A percentile compares a stretch with the other conserved stretches of the same genome.
Evolutionary conservation across 306 rosid species (phyloP).

Genomic region (Fragaria nilgerrensis): DNA sequence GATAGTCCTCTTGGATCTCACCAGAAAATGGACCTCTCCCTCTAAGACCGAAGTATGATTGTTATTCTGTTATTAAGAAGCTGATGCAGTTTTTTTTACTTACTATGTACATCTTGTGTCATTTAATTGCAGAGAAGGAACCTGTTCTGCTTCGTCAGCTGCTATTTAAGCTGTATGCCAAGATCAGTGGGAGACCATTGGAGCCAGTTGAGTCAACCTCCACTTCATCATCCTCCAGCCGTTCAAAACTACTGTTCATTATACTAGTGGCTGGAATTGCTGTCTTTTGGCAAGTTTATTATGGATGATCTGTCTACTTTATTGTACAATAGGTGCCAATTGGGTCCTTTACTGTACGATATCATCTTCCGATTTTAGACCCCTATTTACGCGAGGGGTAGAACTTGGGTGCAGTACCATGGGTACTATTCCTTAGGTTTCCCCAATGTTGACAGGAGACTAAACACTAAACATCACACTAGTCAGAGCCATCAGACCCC

Average conservation of each 20-base stretch:
- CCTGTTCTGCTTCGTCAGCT: conserved; percentile 27
- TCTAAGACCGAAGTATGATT: neutral
- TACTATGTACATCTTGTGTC: conserved; percentile 22
- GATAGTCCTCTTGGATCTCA: no score
- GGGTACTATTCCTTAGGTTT: neutral
- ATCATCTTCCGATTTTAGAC: conserved; percentile 18
- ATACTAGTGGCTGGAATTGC: conserved; percentile 65
- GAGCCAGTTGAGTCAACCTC: conserved; percentile 37
- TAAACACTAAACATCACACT: neutral
- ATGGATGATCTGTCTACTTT: conserved; percentile 33
- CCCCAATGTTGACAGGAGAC: conserved; percentile 7
- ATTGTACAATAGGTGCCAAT: conserved; percentile 17
- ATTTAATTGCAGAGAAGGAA: conserved; percentile 44
- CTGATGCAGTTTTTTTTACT: neutral
- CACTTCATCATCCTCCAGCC: conserved; percentile 41
- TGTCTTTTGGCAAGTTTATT: conserved; percentile 63
- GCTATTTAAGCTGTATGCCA: conserved; percentile 48
- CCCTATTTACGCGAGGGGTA: conserved; percentile 24
- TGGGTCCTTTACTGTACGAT: conserved; percentile 38
- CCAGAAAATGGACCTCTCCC: neutral
- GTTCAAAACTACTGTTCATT: conserved; percentile 50
- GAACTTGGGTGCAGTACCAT: conserved; percentile 2
- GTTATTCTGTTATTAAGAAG: neutral
- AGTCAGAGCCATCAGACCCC: neutral
- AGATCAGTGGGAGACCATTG: conserved; percentile 49